Evolutionary conservation across 768 basidiomycete species (phyloP).

Genomic region (Podaxis carcinomalis): DNA sequence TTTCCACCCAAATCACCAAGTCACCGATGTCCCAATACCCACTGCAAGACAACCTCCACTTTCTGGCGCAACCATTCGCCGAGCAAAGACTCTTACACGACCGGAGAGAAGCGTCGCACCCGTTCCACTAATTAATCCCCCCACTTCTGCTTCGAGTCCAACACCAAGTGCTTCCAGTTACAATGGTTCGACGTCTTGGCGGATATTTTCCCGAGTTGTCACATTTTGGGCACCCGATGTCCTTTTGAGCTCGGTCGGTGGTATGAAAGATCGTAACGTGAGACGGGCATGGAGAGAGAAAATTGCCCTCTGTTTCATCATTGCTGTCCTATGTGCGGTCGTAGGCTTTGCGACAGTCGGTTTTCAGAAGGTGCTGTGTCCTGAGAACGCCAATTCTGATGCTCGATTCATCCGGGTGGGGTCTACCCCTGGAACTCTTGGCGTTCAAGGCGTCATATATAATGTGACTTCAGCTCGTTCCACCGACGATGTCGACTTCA

Average conservation of each 20-base stretch:
- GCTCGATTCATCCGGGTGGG: constrained; percentile 53
- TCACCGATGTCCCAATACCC: constrained; percentile 65
- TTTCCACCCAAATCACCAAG: constrained; percentile 49
- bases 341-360: constrained; percentile 95
- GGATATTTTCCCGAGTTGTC: constrained; percentile 68
- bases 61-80: constrained; percentile 60
- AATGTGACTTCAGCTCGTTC: constrained; percentile 60
- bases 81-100: constrained; percentile 94
- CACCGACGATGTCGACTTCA: constrained; percentile 53
- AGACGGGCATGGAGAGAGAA: constrained; percentile 98
- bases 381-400: constrained; percentile 42
- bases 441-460: constrained; percentile 72
- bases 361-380: constrained; percentile 89
- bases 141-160: constrained; percentile 26
- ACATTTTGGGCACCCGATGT: constrained; percentile 91
- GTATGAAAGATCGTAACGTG: constrained; percentile 72
- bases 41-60: constrained; percentile 53
- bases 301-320: constrained; percentile 87
- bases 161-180: constrained; percentile 33
- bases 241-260: constrained; percentile 68
- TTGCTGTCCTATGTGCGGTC: constrained; percentile 66
- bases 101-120: constrained; percentile 95
- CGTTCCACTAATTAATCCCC: constrained; percentile 89
- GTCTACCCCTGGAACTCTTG: constrained; percentile 56
- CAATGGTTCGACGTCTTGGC: constrained; percentile 65